phyloP scores from a whole-genome alignment of 306 rosid genomes.

The Fagus sylvatica region DNA sequence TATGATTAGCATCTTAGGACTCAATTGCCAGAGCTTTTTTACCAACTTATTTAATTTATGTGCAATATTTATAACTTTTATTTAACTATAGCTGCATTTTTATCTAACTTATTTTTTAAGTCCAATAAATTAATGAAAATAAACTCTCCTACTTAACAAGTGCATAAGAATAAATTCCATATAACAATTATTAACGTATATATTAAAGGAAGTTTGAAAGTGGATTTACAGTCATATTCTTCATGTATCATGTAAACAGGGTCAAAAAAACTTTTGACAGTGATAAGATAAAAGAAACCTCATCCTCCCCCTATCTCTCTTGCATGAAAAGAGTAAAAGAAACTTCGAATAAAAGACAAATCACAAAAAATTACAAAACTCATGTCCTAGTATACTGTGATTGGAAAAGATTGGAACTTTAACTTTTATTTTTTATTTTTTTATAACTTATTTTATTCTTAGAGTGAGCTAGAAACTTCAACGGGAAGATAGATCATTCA shows the following conservation, averaged over 20 bases:
- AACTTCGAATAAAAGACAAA: slow-evolving; percentile 22
- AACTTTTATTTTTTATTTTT: background rate
- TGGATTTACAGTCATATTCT: slow-evolving; percentile 11
- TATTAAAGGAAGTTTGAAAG: background rate
- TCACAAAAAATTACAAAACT: background rate
- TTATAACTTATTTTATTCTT: background rate
- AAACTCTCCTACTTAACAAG: too few relatives aligned
- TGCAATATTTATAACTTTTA: too few relatives aligned
- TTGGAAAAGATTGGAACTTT: background rate
- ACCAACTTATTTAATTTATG: too few relatives aligned
- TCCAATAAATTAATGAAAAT: too few relatives aligned
- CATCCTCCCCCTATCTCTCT: background rate
- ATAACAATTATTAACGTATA: background rate
- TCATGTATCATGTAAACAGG: background rate
- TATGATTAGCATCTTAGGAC: background rate
- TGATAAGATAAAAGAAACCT: background rate
- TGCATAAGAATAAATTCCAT: background rate
- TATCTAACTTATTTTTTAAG: too few relatives aligned
- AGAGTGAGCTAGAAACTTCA: background rate
- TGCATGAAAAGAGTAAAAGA: slow-evolving; percentile 17
- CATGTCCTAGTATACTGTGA: background rate
- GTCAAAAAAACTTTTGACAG: background rate
- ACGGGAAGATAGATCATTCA: slow-evolving; percentile 2
- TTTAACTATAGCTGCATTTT: too few relatives aligned
- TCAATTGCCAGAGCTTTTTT: too few relatives aligned